Conservation (phyloP, 768 basidiomycete genomes). For the Exidia glandulosa region DNA sequence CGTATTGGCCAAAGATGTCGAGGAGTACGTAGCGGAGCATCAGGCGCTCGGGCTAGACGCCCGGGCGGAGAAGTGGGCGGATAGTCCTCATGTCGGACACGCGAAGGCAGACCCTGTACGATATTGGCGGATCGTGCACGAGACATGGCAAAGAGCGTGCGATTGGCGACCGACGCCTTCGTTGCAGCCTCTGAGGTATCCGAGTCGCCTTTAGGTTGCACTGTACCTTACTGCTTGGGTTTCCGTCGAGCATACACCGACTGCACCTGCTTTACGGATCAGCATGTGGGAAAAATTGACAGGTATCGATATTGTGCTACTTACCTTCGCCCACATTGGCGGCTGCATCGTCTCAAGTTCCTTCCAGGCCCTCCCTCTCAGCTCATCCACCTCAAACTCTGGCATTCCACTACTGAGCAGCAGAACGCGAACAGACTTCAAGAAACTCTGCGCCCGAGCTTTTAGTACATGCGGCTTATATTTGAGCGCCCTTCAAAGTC, state of each 20-base stretch:
- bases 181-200: too few relatives aligned
- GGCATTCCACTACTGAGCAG: not conserved
- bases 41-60: slow-evolving; percentile 16
- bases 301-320: not conserved
- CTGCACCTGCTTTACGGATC: not conserved
- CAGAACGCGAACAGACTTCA: not conserved
- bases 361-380: not conserved
- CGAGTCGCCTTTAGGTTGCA: too few relatives aligned
- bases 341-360: not conserved
- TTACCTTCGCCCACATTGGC: not conserved
- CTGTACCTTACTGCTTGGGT: not conserved
- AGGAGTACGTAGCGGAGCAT: slow-evolving; percentile 15
- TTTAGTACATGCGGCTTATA: not conserved
- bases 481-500: not conserved
- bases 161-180: not conserved
- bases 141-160: slow-evolving; percentile 8
- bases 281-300: not conserved
- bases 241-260: not conserved
- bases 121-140: slow-evolving; percentile 13
- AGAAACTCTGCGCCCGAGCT: not conserved
- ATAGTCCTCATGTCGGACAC: slow-evolving; percentile 26
- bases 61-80: slow-evolving; percentile 18
- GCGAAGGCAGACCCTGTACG: slow-evolving; percentile 12
- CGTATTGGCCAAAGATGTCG: slow-evolving; percentile 18
- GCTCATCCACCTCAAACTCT: not conserved